Conservation (phyloP, 2,329 filamentous ascomycete species). For the Leptographium procerum region DNA sequence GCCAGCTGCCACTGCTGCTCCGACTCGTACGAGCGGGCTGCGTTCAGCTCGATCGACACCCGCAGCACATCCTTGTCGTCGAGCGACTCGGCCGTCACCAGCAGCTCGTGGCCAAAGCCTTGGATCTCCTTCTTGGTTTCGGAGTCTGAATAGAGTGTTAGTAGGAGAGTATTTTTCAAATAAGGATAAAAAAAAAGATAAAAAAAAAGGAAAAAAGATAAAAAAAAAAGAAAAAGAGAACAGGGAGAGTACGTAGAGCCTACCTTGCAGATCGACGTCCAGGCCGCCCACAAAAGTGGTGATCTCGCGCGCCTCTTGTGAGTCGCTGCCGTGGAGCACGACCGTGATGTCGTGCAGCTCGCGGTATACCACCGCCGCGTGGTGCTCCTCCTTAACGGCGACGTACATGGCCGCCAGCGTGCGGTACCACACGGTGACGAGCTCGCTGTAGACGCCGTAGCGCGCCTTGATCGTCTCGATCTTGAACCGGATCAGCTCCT, state of each 20-base stretch:
- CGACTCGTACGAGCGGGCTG: constrained; percentile 23
- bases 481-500: constrained; percentile 26
- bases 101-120: constrained; percentile 22
- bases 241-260: not conserved
- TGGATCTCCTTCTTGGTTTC: constrained; percentile 15
- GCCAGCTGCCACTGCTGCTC: constrained; percentile 22
- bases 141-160: not conserved
- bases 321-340: constrained; percentile 21
- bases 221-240: too few species aligned
- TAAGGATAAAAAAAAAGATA: not conserved
- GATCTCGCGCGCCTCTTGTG: constrained; percentile 14
- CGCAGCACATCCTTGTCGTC: constrained; percentile 21
- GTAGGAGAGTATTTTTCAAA: too few species aligned
- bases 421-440: constrained; percentile 25
- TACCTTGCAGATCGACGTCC: constrained; percentile 21
- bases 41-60: constrained; percentile 22
- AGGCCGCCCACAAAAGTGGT: constrained; percentile 20
- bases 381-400: constrained; percentile 22
- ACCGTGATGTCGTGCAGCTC: constrained; percentile 24
- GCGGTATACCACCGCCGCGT: constrained; percentile 20
- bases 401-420: constrained; percentile 25
- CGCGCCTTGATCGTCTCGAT: constrained; percentile 25
- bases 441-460: constrained; percentile 22
- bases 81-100: constrained; percentile 24
- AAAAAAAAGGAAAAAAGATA: not conserved